These are phyloP conservation scores for Sphaerobolus stellatus DNA, from an alignment of 1,284 basidiomycete species.

Conservation along the genomic window DNA sequence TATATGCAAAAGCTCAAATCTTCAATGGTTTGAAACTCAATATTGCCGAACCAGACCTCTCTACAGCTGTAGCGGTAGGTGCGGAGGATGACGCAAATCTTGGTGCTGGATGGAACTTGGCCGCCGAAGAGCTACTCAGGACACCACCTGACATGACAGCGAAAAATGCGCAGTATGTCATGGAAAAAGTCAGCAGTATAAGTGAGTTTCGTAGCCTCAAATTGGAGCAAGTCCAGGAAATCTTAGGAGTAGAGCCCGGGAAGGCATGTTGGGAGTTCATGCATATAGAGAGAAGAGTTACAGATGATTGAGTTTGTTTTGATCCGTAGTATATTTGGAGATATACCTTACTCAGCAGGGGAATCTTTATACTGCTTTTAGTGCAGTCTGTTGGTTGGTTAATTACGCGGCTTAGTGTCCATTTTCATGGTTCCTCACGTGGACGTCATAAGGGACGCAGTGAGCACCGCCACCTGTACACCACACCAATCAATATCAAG, in stretches of 20 bases:
- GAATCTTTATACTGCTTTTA: too few relatives aligned
- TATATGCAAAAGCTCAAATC: constrained; percentile 88
- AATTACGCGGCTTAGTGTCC: too few relatives aligned
- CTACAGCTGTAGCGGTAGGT: constrained; percentile 74
- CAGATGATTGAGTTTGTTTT: too few relatives aligned
- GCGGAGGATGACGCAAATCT: constrained; percentile 70
- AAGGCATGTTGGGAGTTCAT: constrained; percentile 80
- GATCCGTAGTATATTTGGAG: too few relatives aligned
- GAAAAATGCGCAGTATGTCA: constrained; percentile 86
- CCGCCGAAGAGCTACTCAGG: constrained; percentile 74
- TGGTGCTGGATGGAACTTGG: constrained; percentile 67
- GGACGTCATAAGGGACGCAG: too few relatives aligned
- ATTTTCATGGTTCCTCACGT: too few relatives aligned
- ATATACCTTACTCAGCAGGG: too few relatives aligned
- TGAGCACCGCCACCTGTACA: too few relatives aligned
- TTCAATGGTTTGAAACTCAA: constrained; percentile 91
- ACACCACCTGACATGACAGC: constrained; percentile 76
- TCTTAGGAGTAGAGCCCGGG: constrained; percentile 84
- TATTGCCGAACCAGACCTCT: constrained; percentile 79
- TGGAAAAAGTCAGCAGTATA: constrained; percentile 76
- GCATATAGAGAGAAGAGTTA: constrained; percentile 68
- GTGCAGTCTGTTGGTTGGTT: too few relatives aligned
- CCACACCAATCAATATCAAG: too few relatives aligned
- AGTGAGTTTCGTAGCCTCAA: constrained; percentile 73
- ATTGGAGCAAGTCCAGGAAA: constrained; percentile 62